phyloP scores from a whole-genome alignment of 352 stramenopile genomes.

The Phytophthora pini region DNA sequence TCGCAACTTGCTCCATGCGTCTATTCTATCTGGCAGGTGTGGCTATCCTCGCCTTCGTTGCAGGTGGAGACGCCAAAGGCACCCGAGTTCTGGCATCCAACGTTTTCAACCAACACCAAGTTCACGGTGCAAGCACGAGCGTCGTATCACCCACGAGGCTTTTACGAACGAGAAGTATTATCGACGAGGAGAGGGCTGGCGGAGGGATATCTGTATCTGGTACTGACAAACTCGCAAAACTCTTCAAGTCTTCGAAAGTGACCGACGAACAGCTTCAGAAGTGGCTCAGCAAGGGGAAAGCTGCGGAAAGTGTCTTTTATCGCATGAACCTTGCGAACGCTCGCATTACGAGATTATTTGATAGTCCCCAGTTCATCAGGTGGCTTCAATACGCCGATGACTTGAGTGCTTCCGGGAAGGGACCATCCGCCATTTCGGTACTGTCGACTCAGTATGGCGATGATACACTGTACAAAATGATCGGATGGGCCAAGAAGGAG shows the following conservation, averaged over 20 bases:
- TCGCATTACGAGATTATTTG: not conserved
- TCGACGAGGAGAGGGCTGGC: not conserved
- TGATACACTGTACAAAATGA: not conserved
- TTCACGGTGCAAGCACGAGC: not conserved
- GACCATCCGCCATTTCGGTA: not conserved
- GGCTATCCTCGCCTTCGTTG: not conserved
- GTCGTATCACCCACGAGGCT: not conserved
- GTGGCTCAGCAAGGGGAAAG: not conserved
- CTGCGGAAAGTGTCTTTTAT: conserved; percentile 1
- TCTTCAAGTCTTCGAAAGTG: conserved; percentile 1
- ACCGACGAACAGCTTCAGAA: not conserved
- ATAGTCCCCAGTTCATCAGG: not conserved
- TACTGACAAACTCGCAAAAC: not conserved
- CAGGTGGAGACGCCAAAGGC: not conserved
- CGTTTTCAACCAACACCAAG: not conserved
- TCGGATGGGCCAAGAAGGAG: not conserved
- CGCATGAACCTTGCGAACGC: not conserved
- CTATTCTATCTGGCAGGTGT: not conserved
- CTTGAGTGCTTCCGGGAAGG: not conserved
- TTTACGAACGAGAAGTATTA: not conserved
- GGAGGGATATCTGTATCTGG: not conserved
- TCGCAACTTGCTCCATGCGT: not conserved
- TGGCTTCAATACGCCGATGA: conserved; percentile 7
- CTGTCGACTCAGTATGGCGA: conserved; percentile 1
- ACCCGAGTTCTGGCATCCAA: not conserved